Evolutionary conservation across 2,329 filamentous ascomycete species (phyloP).

Genomic region (Thielaviopsis euricoi): DNA sequence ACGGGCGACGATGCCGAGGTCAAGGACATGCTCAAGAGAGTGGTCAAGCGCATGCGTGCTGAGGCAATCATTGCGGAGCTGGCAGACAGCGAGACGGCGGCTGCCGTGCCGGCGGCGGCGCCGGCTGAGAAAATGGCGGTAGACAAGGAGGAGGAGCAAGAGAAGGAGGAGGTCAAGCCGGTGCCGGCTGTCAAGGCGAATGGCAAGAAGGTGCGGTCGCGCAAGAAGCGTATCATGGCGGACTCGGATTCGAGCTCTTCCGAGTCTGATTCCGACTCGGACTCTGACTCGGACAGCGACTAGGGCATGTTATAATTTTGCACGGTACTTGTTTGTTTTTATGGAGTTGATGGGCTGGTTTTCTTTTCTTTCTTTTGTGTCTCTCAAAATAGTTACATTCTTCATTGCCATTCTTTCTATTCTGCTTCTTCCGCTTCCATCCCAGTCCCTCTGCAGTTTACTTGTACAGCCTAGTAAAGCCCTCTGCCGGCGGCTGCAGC

Average conservation of each 20-base stretch:
- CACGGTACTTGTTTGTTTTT: background rate
- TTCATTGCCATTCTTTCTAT: background rate
- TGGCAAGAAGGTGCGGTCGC: constrained; percentile 22
- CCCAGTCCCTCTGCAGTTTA: constrained; percentile 13
- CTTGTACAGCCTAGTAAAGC: constrained; percentile 54
- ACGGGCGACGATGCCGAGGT: constrained; percentile 22
- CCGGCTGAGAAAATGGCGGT: constrained; percentile 1
- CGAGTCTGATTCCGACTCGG: constrained; percentile 18
- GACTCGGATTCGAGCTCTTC: constrained; percentile 19
- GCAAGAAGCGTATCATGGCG: constrained; percentile 12
- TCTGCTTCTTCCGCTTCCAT: background rate
- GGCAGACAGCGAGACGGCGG: constrained; percentile 25
- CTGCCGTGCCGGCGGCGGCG: constrained; percentile 19
- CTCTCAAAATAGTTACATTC: background rate
- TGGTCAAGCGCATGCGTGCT: constrained; percentile 46
- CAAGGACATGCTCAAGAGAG: constrained; percentile 31
- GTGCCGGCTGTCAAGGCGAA: constrained; percentile 14
- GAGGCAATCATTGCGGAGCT: constrained; percentile 41
- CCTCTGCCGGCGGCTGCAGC: constrained; percentile 68
- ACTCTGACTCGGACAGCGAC: constrained; percentile 8
- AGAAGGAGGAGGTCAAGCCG: constrained; percentile 10
- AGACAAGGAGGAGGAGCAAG: constrained; percentile 8
- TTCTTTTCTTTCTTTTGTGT: too few relatives aligned
- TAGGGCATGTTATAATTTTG: background rate
- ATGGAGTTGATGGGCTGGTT: background rate